These are phyloP conservation scores for Herpetomonas muscarum DNA, from an alignment of 208 protist species.

Conservation along the genomic window DNA sequence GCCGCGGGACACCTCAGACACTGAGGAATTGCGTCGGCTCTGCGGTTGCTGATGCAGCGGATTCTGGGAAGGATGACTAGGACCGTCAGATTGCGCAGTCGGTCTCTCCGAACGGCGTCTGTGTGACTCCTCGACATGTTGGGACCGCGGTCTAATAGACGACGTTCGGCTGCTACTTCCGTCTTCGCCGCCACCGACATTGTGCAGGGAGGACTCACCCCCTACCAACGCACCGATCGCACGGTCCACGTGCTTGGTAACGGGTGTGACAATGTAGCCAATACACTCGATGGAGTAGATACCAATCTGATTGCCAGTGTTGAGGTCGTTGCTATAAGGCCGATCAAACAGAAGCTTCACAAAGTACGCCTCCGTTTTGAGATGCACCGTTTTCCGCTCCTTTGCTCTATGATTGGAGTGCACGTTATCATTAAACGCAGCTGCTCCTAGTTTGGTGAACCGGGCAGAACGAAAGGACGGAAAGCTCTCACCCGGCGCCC, in stretches of 20 bases:
- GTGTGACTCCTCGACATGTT: too few relatives aligned
- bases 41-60: too few relatives aligned
- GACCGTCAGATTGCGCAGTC: too few relatives aligned
- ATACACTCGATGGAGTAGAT: slow-evolving; percentile 83
- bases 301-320: slow-evolving; percentile 71
- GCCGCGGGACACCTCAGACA: too few relatives aligned
- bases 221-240: slow-evolving; percentile 6
- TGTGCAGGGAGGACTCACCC: too few relatives aligned
- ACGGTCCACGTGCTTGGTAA: slow-evolving; percentile 20
- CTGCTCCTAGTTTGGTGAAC: slow-evolving; percentile 75
- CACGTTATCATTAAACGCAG: slow-evolving; percentile 82
- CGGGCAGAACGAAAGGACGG: slow-evolving; percentile 65
- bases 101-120: too few relatives aligned
- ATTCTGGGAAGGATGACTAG: too few relatives aligned
- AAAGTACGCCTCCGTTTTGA: slow-evolving; percentile 79
- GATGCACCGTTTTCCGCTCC: slow-evolving; percentile 89
- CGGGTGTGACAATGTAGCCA: slow-evolving; percentile 28
- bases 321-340: slow-evolving; percentile 68
- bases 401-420: slow-evolving; percentile 71
- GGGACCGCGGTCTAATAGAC: too few relatives aligned
- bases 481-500: slow-evolving; percentile 18
- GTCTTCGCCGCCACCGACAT: neutral
- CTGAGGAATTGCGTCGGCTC: too few relatives aligned
- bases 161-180: neutral
- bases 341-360: slow-evolving; percentile 81